Evolutionary conservation across 371 early-diverging fungal genomes (phyloP), one percentile per base, ranked within the genome.

Genomic region (Mucor plumbeus): DNA sequence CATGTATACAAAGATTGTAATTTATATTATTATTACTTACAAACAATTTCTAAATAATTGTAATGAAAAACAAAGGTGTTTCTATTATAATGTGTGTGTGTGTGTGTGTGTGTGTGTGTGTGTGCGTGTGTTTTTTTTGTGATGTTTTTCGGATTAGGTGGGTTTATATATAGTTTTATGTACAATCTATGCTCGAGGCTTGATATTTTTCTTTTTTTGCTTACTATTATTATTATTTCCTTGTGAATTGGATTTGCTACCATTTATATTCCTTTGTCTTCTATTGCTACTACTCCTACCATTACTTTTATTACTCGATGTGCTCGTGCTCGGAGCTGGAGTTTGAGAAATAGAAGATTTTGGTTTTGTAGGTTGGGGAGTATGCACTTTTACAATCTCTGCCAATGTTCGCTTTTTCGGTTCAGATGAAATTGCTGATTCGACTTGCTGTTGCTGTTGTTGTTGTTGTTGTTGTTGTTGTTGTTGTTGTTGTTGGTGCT

Each of bases 321-420:
- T 48, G 19, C 38, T 63, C 1, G 55, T 10, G 38, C 60, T 60
- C 5, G 53, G 44, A 17, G 43, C 39, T 21, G 58, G 61, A 0
- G 53, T 44, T n/a, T 34, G 7, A 26, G 26, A 26, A 26, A 1
- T 26, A 3, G 26, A 26, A 26, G 63, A 50, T 19, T 59, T 17
- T 4, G 60, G 34, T 34, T 53, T 65, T 59, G 36, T 15, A 40
- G 39, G 9, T 14, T 40, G 31, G 1, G 62, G 21, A 10, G 65
- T 61, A n/a, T 61, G 55, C 7, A 68, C 41, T 40, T 69, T 72
- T 6, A 72, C 68, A 19, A 72, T 72, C 40, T 72, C 73, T 8
- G 73, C 73, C 66, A 72, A 47, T 33, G 73, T 72, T 34, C 43
- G 54, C 21, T 72, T 60, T 26, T 64, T 64, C 1, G 64, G 61